Conservation (phyloP, 2,329 filamentous ascomycete species). For the Epichloe hybrida region DNA sequence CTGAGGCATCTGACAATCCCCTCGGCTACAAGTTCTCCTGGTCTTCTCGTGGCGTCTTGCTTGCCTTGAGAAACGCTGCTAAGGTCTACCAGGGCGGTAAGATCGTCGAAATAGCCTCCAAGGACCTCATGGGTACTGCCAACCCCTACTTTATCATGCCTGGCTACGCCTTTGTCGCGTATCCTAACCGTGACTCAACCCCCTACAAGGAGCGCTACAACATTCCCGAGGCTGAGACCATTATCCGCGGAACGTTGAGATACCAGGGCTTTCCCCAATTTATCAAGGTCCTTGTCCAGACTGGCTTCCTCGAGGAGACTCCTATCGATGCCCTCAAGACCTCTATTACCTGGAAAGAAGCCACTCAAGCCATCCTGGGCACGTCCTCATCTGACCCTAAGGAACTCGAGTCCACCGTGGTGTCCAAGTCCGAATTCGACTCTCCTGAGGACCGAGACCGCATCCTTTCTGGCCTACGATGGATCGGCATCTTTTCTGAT, state of each 20-base stretch:
- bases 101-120: slow-evolving; percentile 45
- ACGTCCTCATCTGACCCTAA: slow-evolving; percentile 50
- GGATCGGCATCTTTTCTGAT: slow-evolving; percentile 47
- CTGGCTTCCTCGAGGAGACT: slow-evolving; percentile 73
- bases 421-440: slow-evolving; percentile 61
- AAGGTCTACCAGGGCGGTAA: slow-evolving; percentile 72
- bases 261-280: slow-evolving; percentile 88
- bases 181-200: slow-evolving; percentile 85
- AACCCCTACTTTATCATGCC: slow-evolving; percentile 80
- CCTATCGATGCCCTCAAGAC: slow-evolving; percentile 50
- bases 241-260: slow-evolving; percentile 68
- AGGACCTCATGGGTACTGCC: slow-evolving; percentile 41
- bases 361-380: slow-evolving; percentile 62
- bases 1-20: slow-evolving; percentile 71
- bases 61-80: slow-evolving; percentile 77
- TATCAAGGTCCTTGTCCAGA: slow-evolving; percentile 74
- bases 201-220: slow-evolving; percentile 77
- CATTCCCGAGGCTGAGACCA: slow-evolving; percentile 85
- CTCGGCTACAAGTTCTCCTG: slow-evolving; percentile 72
- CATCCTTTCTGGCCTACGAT: slow-evolving; percentile 58
- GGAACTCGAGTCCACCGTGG: slow-evolving; percentile 61
- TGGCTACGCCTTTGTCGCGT: slow-evolving; percentile 79
- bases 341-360: slow-evolving; percentile 69
- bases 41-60: slow-evolving; percentile 68
- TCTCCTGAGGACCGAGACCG: slow-evolving; percentile 53